These are phyloP conservation scores for Zymoseptoria passerinii DNA, from an alignment of 2,329 filamentous ascomycete species.

Conservation along the genomic window DNA sequence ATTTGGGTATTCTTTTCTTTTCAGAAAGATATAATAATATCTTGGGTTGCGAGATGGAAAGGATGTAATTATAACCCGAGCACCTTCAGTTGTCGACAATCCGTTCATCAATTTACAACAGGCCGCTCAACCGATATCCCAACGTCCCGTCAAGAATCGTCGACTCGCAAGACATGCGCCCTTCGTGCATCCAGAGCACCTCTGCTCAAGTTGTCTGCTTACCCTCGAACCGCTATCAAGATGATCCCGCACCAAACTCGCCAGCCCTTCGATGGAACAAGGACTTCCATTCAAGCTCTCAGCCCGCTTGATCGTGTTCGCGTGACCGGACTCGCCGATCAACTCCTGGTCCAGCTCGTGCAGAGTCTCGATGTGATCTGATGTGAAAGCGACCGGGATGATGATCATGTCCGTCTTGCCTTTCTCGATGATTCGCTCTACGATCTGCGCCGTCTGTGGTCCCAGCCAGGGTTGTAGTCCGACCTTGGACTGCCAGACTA, in stretches of 20 bases:
- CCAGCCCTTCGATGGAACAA: constrained; percentile 82
- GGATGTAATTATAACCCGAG: neutral
- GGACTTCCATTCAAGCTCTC: constrained; percentile 88
- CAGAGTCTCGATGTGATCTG: constrained; percentile 96
- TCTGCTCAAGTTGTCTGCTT: constrained; percentile 76
- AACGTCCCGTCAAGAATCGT: constrained; percentile 47
- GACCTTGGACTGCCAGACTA: constrained; percentile 98
- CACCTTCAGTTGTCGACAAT: too few relatives aligned
- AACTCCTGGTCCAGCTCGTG: constrained; percentile 93
- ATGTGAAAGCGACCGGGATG: constrained; percentile 94
- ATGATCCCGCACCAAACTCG: constrained; percentile 76
- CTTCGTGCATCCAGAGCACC: constrained; percentile 89
- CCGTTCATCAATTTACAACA: too few relatives aligned
- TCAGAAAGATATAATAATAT: too few relatives aligned
- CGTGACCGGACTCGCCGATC: constrained; percentile 73
- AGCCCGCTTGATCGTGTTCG: constrained; percentile 73
- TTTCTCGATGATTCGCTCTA: constrained; percentile 79
- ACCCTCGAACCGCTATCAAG: constrained; percentile 60
- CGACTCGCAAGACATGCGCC: constrained; percentile 74
- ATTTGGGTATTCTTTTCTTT: too few relatives aligned
- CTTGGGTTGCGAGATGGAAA: neutral
- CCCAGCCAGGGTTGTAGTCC: constrained; percentile 92
- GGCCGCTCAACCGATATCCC: neutral
- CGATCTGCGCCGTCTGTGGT: constrained; percentile 81
- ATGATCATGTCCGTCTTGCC: constrained; percentile 85